A percentile compares a stretch with the other conserved stretches of the same genome.
Conservation (phyloP, 345 rosid species). For the Raphanus raphanistrum region DNA sequence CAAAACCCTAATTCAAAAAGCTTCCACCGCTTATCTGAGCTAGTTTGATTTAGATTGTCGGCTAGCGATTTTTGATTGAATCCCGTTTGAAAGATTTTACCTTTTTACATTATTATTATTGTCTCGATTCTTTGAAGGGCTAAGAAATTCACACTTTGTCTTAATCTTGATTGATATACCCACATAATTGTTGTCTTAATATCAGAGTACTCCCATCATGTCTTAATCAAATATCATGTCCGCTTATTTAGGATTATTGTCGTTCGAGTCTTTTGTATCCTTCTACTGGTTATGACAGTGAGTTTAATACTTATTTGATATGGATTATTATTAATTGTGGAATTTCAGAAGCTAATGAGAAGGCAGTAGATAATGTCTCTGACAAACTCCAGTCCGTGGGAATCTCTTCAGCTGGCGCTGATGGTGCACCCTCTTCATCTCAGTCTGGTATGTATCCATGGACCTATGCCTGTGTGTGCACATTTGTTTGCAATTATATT, state of each 20-base stretch:
- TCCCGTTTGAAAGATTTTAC: neutral
- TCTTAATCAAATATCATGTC: neutral
- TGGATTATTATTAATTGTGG: neutral
- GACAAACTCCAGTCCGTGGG: conserved; percentile 67
- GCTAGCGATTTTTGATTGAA: neutral
- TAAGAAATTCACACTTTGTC: neutral
- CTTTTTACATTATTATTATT: too few species aligned
- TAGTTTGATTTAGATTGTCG: neutral
- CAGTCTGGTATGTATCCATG: conserved; percentile 30
- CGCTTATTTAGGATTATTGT: neutral
- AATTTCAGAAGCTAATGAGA: conserved; percentile 58
- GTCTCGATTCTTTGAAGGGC: too few species aligned
- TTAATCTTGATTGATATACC: neutral
- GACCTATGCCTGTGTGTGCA: neutral
- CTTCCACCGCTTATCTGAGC: neutral
- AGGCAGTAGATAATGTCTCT: conserved; percentile 64
- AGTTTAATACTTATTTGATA: neutral
- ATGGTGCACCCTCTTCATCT: conserved; percentile 53
- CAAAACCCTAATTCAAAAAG: conserved; percentile 27
- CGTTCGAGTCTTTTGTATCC: neutral
- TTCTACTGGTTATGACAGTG: neutral
- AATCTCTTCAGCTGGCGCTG: conserved; percentile 57
- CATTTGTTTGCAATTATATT: neutral
- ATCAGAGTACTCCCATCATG: too few species aligned
- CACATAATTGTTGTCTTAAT: too few species aligned